phyloP scores from a whole-genome alignment of 306 rosid genomes.

The Vachellia collinsii region DNA sequence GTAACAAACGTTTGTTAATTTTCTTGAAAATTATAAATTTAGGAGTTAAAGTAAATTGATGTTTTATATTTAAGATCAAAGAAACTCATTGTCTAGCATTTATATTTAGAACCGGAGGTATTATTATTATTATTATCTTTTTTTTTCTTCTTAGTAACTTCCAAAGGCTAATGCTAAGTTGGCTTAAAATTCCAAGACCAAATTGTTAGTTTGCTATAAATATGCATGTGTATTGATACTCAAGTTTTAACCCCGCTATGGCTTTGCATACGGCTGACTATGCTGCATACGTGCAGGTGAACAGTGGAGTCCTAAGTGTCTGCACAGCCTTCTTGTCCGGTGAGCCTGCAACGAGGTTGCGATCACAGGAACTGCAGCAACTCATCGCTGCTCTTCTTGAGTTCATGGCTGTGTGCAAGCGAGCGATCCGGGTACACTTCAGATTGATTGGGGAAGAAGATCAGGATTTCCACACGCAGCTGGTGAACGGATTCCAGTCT shows the following conservation, averaged over 20 bases:
- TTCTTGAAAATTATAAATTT: no score
- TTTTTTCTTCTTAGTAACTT: no score
- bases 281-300: slow-evolving; percentile 60
- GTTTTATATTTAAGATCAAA: no score
- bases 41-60: no score
- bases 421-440: slow-evolving; percentile 95
- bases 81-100: no score
- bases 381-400: slow-evolving; percentile 97
- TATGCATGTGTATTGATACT: neutral
- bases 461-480: slow-evolving; percentile 97
- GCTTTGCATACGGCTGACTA: neutral
- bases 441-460: slow-evolving; percentile 96
- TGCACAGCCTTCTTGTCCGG: slow-evolving; percentile 98
- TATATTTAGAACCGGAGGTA: no score
- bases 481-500: slow-evolving; percentile 95
- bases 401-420: slow-evolving; percentile 98
- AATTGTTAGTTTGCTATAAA: neutral
- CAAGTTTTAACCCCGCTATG: neutral
- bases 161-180: neutral
- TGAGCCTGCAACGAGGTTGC: slow-evolving; percentile 92
- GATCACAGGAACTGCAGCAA: slow-evolving; percentile 95
- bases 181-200: neutral
- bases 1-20: no score
- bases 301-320: slow-evolving; percentile 93
- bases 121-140: no score